phyloP scores from a whole-genome alignment of 352 stramenopile genomes.

The Phytophthora brassicae region DNA sequence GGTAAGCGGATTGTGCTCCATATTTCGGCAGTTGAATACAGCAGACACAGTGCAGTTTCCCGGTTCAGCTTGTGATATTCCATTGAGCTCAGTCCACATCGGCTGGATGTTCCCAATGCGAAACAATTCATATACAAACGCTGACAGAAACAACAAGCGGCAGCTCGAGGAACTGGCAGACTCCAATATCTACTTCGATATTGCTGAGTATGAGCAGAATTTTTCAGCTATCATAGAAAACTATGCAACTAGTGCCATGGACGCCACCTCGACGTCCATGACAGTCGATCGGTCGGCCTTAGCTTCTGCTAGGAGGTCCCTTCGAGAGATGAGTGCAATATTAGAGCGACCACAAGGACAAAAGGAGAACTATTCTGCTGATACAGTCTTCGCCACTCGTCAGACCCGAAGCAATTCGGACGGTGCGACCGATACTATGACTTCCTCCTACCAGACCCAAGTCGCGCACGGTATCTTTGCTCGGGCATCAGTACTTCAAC shows the following conservation, averaged over 20 bases:
- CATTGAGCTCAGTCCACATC: slow-evolving; percentile 38
- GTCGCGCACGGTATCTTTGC: slow-evolving; percentile 18
- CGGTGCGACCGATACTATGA: neutral
- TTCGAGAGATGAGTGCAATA: slow-evolving; percentile 20
- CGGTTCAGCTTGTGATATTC: slow-evolving; percentile 35
- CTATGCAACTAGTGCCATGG: slow-evolving; percentile 17
- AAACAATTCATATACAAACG: neutral
- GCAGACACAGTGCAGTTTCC: slow-evolving; percentile 35
- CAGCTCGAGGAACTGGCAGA: slow-evolving; percentile 8
- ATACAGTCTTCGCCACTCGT: slow-evolving; percentile 23
- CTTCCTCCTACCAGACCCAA: neutral
- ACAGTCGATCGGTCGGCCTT: slow-evolving; percentile 14
- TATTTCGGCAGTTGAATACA: slow-evolving; percentile 24
- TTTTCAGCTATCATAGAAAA: slow-evolving; percentile 31
- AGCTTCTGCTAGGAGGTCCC: slow-evolving; percentile 17
- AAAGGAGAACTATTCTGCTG: slow-evolving; percentile 9
- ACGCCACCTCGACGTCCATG: neutral
- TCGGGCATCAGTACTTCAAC: slow-evolving; percentile 42
- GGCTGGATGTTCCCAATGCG: slow-evolving; percentile 27
- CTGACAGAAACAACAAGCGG: neutral
- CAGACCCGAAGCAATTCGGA: neutral
- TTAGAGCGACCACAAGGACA: slow-evolving; percentile 17
- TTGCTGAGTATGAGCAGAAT: slow-evolving; percentile 38
- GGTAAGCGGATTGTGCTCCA: slow-evolving; percentile 14
- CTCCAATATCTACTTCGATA: slow-evolving; percentile 43